Evolutionary conservation across 2,329 filamentous ascomycete species (phyloP).

Genomic region (Paramyrothecium roridum): DNA sequence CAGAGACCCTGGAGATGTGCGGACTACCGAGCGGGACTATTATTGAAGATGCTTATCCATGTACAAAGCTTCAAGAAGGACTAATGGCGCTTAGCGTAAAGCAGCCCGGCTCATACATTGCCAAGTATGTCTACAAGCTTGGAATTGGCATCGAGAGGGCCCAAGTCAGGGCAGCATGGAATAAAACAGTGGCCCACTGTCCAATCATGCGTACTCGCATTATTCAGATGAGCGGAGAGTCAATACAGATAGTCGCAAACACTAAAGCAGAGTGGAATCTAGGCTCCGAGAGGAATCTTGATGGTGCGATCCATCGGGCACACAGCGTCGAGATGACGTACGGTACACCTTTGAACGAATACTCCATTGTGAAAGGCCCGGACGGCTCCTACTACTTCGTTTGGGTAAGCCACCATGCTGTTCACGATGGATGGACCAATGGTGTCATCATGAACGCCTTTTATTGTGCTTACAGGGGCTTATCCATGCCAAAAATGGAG

Average conservation of each 20-base stretch:
- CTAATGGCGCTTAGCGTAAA: neutral
- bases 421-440: slow-evolving; percentile 51
- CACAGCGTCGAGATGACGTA: slow-evolving; percentile 1
- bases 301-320: neutral
- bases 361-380: neutral
- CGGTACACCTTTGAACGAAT: neutral
- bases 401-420: slow-evolving; percentile 30
- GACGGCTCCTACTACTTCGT: slow-evolving; percentile 3
- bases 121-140: neutral
- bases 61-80: neutral
- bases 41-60: slow-evolving; percentile 1
- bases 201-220: slow-evolving; percentile 1
- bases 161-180: neutral
- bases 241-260: neutral
- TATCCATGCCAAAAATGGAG: slow-evolving; percentile 3
- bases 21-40: neutral
- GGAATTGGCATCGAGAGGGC: neutral
- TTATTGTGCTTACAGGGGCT: slow-evolving; percentile 4
- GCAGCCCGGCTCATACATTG: neutral
- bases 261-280: too few relatives aligned
- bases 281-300: neutral
- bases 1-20: neutral
- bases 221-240: neutral
- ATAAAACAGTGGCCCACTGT: neutral
- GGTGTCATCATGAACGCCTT: slow-evolving; percentile 22